Conservation (phyloP, 352 stramenopile species). For the Phytophthora vignae region DNA sequence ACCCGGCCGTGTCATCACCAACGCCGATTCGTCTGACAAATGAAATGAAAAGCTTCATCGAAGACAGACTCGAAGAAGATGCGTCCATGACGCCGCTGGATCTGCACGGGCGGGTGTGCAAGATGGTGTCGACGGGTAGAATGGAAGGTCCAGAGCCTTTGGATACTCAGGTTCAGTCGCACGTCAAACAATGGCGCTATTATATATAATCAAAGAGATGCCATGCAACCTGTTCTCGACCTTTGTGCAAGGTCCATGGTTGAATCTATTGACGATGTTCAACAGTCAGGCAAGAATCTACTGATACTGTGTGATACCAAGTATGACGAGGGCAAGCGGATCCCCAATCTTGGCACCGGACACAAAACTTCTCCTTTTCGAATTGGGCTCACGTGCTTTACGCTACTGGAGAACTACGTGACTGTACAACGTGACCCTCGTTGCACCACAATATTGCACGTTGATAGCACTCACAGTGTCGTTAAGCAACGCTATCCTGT, state of each 20-base stretch:
- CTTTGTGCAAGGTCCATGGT: neutral
- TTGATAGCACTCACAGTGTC: neutral
- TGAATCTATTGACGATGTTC: neutral
- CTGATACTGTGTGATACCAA: neutral
- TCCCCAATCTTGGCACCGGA: neutral
- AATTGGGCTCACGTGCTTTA: neutral
- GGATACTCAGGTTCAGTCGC: neutral
- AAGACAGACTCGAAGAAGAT: neutral
- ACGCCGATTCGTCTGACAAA: neutral
- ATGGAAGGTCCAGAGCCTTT: neutral
- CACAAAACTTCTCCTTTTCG: neutral
- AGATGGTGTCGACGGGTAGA: neutral
- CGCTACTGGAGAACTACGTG: neutral
- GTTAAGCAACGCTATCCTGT: neutral
- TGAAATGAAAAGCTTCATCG: neutral
- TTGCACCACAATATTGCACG: neutral
- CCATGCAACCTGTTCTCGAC: neutral
- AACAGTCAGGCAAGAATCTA: neutral
- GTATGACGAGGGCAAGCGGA: neutral
- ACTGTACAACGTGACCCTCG: neutral
- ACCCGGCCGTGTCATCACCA: no score
- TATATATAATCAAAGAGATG: no score
- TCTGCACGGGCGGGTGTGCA: no score
- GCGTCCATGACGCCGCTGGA: no score
- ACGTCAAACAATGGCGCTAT: no score